Base-by-base conservation (phyloP, 495 filamentous ascomycete species). In the Delitschia confertaspora region DNA sequence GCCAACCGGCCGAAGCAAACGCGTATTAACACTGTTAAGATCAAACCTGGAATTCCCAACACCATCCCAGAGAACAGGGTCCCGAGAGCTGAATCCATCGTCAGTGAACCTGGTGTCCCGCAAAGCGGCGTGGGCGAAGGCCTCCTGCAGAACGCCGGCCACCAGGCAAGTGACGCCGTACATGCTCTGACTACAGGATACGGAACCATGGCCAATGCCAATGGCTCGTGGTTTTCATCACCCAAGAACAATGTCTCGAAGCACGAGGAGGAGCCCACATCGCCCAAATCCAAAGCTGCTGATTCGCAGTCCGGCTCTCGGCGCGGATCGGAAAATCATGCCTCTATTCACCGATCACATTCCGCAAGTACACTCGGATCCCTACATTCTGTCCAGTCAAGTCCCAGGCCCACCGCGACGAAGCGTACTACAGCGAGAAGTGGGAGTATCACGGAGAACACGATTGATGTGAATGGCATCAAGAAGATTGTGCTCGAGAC, bases 401-500 rank as follows among this genome's bases (percentile, higher is more conserved):
- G 14, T 7, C 33, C 39, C 1, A 18, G 21, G 17, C 33, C 13
- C 36, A 47, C 53, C n/a, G 13, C 51, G 5, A 45, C 53, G 22
- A 61, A 58, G 37, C 68, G 69, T 33, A 70, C 71, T 8, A 68
- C 72, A 25, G 82, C 83, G 0, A 76, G 85, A 25, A 88, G 82
- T 52, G 88, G 88, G 8, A 88, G 81, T 61, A 93, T 95, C 55
- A 89, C 85, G 0, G 86, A 93, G 63, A 87, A 88, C 55, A 72
- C 88, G 14, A 66, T 93, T 26, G 85, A 93, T 59, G 69, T 82
- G 8, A 81, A 82, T 32, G 87, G 87, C 1, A 72, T 93, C 23
- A 79, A 81, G 30, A 95, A 95, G 65, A 76, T 91, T 8, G 78
- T 95, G 7, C 73, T 95, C 8, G 82, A 88, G 51, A 77, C 80